Percentiles rank a stretch among this genome's conserved stretches.
Evolutionary conservation across 176 grass and related monocot species (phyloP).

Genomic region (Urochloa ruziziensis): DNA sequence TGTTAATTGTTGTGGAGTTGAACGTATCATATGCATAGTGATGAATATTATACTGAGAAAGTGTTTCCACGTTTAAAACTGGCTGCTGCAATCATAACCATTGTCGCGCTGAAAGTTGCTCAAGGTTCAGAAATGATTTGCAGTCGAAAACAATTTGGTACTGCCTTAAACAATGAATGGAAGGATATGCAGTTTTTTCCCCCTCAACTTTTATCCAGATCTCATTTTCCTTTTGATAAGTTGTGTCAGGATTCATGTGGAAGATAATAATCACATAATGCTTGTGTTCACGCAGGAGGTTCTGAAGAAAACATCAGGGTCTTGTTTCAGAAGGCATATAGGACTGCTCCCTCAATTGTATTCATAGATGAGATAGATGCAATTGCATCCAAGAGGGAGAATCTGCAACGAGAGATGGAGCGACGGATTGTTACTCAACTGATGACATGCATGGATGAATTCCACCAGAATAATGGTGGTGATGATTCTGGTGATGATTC

Average conservation of each 20-base stretch:
- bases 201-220: too few relatives aligned
- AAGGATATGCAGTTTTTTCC: too few relatives aligned
- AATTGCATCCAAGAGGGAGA: slow-evolving; percentile 91
- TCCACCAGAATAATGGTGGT: slow-evolving; percentile 53
- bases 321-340: slow-evolving; percentile 81
- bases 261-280: background rate
- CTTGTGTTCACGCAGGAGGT: slow-evolving; percentile 44
- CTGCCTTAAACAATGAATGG: too few relatives aligned
- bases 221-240: too few relatives aligned
- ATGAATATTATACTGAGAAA: too few relatives aligned
- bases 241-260: background rate
- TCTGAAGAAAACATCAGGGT: slow-evolving; percentile 83
- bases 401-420: slow-evolving; percentile 79
- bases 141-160: too few relatives aligned
- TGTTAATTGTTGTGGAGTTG: too few relatives aligned
- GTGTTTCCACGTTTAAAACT: too few relatives aligned
- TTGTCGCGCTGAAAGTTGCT: too few relatives aligned
- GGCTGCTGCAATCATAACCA: too few relatives aligned
- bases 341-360: slow-evolving; percentile 87
- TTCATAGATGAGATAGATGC: slow-evolving; percentile 94
- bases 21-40: too few relatives aligned
- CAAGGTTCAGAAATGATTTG: too few relatives aligned
- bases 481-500: slow-evolving; percentile 28
- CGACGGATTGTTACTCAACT: slow-evolving; percentile 81
- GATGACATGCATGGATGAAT: slow-evolving; percentile 97